Percentiles rank a stretch among this genome's conserved stretches.
phyloP scores from a whole-genome alignment of 2,329 filamentous ascomycete genomes.

The Albophoma yamanashiensis region DNA sequence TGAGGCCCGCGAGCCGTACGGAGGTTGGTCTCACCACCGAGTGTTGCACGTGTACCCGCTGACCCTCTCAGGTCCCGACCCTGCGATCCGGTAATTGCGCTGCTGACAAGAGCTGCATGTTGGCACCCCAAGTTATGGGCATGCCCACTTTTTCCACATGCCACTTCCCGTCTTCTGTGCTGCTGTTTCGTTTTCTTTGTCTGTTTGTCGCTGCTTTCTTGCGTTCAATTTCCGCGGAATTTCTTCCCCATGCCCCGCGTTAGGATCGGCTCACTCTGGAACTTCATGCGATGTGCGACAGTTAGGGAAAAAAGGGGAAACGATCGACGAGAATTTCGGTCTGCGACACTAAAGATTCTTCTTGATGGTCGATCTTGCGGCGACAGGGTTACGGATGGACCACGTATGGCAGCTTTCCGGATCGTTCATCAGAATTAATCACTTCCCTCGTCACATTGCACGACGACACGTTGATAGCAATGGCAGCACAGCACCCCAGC shows the following conservation, averaged over 20 bases:
- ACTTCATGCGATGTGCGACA: conserved; percentile 26
- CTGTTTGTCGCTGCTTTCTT: conserved; percentile 13
- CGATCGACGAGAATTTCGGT: conserved; percentile 22
- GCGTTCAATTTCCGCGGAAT: conserved; percentile 16
- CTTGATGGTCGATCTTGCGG: conserved; percentile 25
- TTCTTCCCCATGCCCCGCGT: conserved; percentile 7
- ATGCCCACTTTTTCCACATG: conserved; percentile 5
- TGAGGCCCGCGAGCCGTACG: conserved; percentile 32
- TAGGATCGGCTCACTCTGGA: conserved; percentile 22
- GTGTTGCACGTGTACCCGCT: conserved; percentile 13
- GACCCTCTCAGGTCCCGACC: conserved; percentile 20
- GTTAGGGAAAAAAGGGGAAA: conserved; percentile 22
- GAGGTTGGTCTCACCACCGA: conserved; percentile 23
- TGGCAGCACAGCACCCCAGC: conserved; percentile 22
- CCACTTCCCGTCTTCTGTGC: conserved; percentile 15
- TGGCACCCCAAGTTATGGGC: conserved; percentile 2
- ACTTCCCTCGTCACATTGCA: conserved; percentile 25
- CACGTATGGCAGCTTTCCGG: conserved; percentile 27
- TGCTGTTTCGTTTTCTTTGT: conserved; percentile 12
- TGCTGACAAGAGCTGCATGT: conserved; percentile 3
- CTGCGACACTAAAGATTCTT: conserved; percentile 19
- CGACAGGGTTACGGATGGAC: conserved; percentile 25
- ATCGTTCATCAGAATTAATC: conserved; percentile 29
- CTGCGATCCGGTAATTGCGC: conserved; percentile 11
- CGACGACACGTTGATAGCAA: conserved; percentile 26